phyloP scores from a whole-genome alignment of 805 yeast genomes.

The Ascoidea asiatica region DNA sequence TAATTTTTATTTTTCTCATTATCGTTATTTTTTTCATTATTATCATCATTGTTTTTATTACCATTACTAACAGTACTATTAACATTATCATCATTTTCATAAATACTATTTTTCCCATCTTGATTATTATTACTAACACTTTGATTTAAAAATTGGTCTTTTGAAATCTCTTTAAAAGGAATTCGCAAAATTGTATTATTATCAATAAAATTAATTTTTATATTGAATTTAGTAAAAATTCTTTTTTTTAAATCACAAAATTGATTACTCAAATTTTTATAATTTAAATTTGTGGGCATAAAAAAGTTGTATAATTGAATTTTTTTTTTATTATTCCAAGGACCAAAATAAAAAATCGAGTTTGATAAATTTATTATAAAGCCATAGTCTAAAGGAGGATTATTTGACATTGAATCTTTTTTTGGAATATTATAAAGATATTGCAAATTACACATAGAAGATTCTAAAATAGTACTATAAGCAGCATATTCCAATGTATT shows the following conservation, averaged over 20 bases:
- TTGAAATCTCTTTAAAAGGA: slow-evolving; percentile 78
- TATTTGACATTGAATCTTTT: slow-evolving; percentile 25
- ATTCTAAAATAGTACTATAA: slow-evolving; percentile 53
- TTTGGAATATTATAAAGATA: slow-evolving; percentile 73
- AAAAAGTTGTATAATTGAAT: slow-evolving; percentile 47
- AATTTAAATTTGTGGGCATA: slow-evolving; percentile 41
- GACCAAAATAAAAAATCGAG: slow-evolving; percentile 74
- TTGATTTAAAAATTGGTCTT: slow-evolving; percentile 27
- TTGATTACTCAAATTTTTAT: slow-evolving; percentile 36
- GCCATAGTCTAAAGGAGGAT: slow-evolving; percentile 25
- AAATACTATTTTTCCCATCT: no score
- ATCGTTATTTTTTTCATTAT: neutral
- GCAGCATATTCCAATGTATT: slow-evolving; percentile 63
- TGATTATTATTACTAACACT: neutral
- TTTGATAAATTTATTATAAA: slow-evolving; percentile 42
- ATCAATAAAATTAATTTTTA: slow-evolving; percentile 46
- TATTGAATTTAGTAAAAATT: slow-evolving; percentile 38
- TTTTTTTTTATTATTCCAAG: slow-evolving; percentile 90
- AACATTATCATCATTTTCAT: neutral
- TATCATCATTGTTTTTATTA: slow-evolving; percentile 1
- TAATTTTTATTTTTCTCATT: slow-evolving; percentile 12
- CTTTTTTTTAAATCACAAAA: slow-evolving; percentile 39
- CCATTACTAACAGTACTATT: neutral
- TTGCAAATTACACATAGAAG: slow-evolving; percentile 36
- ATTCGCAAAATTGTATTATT: slow-evolving; percentile 49